Evolutionary conservation across 1,284 basidiomycete species (phyloP).

Genomic region (Cryptococcus depauperatus): DNA sequence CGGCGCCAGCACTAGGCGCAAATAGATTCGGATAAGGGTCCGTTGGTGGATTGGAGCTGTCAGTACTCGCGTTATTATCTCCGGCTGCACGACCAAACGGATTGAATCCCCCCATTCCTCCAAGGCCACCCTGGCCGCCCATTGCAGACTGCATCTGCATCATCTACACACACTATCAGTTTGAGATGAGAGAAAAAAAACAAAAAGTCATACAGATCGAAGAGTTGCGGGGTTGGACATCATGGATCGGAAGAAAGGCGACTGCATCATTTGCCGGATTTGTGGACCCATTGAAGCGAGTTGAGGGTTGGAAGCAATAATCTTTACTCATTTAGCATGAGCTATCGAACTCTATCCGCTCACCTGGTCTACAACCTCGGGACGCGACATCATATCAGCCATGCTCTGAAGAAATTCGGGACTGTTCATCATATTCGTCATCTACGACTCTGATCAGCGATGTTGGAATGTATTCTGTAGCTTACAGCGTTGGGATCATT

Average conservation of each 20-base stretch:
- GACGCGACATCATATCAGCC: slow-evolving; percentile 61
- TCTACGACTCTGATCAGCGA: slow-evolving; percentile 45
- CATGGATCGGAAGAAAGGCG: slow-evolving; percentile 71
- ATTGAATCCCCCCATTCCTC: slow-evolving; percentile 26
- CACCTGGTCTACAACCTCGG: slow-evolving; percentile 67
- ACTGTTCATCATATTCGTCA: slow-evolving; percentile 73
- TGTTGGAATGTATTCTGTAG: neutral
- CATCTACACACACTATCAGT: slow-evolving; percentile 49
- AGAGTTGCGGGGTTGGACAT: slow-evolving; percentile 49
- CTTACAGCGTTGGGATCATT: slow-evolving; percentile 84
- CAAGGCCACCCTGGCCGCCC: slow-evolving; percentile 29
- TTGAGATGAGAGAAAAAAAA: neutral
- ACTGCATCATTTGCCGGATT: slow-evolving; percentile 68
- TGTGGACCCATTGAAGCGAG: slow-evolving; percentile 69
- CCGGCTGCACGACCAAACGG: slow-evolving; percentile 23
- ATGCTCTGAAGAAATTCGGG: slow-evolving; percentile 63
- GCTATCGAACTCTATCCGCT: slow-evolving; percentile 10
- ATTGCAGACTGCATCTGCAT: slow-evolving; percentile 59
- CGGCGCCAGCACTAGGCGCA: neutral
- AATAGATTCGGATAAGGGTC: slow-evolving; percentile 39
- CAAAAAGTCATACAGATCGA: slow-evolving; percentile 26
- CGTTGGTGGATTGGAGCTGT: slow-evolving; percentile 17
- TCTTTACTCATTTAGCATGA: too few relatives aligned
- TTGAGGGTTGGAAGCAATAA: slow-evolving; percentile 73
- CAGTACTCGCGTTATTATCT: slow-evolving; percentile 19